These are phyloP conservation scores for Avena insularis DNA, from an alignment of 176 grass and related monocot species.

Conservation along the genomic window DNA sequence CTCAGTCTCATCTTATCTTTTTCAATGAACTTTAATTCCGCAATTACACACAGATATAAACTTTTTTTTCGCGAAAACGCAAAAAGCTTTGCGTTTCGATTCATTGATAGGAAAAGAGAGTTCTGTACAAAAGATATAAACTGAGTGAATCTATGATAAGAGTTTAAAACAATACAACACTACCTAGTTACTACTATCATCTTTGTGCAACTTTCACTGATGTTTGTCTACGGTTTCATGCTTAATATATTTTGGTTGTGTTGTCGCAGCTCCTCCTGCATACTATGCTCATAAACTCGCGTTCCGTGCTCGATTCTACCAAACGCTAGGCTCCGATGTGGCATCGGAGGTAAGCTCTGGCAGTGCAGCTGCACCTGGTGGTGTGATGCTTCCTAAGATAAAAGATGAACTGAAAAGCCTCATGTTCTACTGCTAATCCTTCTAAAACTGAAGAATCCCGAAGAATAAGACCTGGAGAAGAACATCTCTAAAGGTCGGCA, in stretches of 20 bases:
- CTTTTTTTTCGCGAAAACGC: no score
- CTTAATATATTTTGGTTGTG: conserved; percentile 6
- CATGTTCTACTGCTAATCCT: conserved; percentile 79
- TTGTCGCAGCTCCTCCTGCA: conserved; percentile 59
- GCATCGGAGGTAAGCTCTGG: neutral
- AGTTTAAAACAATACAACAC: neutral
- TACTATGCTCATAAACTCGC: conserved; percentile 83
- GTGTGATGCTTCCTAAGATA: conserved; percentile 48
- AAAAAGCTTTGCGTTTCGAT: no score
- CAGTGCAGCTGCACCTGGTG: conserved; percentile 1
- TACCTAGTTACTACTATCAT: neutral
- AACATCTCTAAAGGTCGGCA: neutral
- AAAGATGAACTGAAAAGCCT: conserved; percentile 62
- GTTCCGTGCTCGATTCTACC: conserved; percentile 69
- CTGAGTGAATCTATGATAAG: neutral
- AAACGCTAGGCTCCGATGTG: conserved; percentile 24
- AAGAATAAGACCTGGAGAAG: conserved; percentile 2
- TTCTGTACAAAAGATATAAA: neutral
- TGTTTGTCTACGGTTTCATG: neutral
- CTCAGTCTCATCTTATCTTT: neutral
- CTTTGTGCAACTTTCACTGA: neutral
- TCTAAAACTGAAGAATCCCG: neutral
- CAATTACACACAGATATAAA: no score
- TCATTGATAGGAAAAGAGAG: no score
- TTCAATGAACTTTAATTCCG: neutral